phyloP scores from a whole-genome alignment of 805 yeast genomes.

The Wickerhamomyces bovis region DNA sequence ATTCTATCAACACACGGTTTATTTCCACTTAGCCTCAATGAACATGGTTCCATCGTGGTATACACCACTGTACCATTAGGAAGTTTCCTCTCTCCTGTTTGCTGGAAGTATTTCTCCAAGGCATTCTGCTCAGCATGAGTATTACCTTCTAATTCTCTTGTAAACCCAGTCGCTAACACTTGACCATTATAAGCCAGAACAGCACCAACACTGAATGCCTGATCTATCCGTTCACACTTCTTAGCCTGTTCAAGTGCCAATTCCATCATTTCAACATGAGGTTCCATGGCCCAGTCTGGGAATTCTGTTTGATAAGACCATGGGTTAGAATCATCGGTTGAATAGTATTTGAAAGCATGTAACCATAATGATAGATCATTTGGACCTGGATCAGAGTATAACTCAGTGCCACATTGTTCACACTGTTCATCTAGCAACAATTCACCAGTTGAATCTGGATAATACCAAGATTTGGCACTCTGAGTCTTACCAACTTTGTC shows the following conservation, averaged over 20 bases:
- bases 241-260: slow-evolving; percentile 72
- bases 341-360: slow-evolving; percentile 80
- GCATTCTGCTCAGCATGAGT: slow-evolving; percentile 98
- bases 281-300: slow-evolving; percentile 43
- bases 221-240: slow-evolving; percentile 72
- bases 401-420: slow-evolving; percentile 56
- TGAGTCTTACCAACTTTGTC: slow-evolving; percentile 66
- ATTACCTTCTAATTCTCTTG: slow-evolving; percentile 88
- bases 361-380: slow-evolving; percentile 85
- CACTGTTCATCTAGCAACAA: slow-evolving; percentile 54
- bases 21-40: slow-evolving; percentile 83
- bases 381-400: slow-evolving; percentile 85
- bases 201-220: slow-evolving; percentile 95
- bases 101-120: slow-evolving; percentile 57
- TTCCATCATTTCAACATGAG: slow-evolving; percentile 59
- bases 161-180: slow-evolving; percentile 75
- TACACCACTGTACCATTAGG: slow-evolving; percentile 79
- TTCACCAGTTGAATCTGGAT: slow-evolving; percentile 60
- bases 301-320: slow-evolving; percentile 23
- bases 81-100: slow-evolving; percentile 31
- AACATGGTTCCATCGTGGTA: slow-evolving; percentile 98
- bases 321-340: slow-evolving; percentile 31
- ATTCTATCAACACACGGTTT: slow-evolving; percentile 83
- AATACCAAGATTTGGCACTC: slow-evolving; percentile 63
- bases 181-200: slow-evolving; percentile 59